These are phyloP conservation scores for Glycine latifolia DNA, from an alignment of 306 rosid species.

Conservation along the genomic window DNA sequence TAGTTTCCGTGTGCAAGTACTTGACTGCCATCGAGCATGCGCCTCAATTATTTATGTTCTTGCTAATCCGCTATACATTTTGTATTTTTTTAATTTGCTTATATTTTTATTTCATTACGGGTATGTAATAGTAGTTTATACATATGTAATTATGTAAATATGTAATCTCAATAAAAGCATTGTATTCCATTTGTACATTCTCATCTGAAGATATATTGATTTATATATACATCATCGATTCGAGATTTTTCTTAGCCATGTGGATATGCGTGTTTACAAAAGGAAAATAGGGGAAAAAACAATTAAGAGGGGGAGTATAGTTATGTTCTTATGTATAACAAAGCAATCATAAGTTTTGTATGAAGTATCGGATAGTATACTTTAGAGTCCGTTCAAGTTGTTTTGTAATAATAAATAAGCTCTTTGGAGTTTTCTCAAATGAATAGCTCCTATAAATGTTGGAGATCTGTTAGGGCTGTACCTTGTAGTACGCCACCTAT, in stretches of 20 bases:
- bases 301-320: no score
- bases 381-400: constrained; percentile 15
- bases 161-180: not conserved
- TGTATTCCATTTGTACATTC: not conserved
- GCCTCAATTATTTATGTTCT: constrained; percentile 33
- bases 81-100: not conserved
- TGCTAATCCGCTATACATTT: not conserved
- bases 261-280: not conserved
- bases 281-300: no score
- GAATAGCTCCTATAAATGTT: not conserved
- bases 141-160: not conserved
- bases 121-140: not conserved
- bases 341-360: no score
- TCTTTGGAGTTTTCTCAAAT: constrained; percentile 10
- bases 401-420: not conserved
- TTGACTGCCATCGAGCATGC: constrained; percentile 25
- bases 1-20: constrained; percentile 37
- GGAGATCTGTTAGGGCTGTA: constrained; percentile 20
- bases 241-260: not conserved
- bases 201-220: not conserved
- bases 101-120: not conserved
- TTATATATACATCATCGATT: not conserved
- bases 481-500: constrained; percentile 9
- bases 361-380: no score
- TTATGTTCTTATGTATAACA: no score